Conservation (phyloP, 805 yeast species). For the Saccharomycopsis oosterbeekiorum region DNA sequence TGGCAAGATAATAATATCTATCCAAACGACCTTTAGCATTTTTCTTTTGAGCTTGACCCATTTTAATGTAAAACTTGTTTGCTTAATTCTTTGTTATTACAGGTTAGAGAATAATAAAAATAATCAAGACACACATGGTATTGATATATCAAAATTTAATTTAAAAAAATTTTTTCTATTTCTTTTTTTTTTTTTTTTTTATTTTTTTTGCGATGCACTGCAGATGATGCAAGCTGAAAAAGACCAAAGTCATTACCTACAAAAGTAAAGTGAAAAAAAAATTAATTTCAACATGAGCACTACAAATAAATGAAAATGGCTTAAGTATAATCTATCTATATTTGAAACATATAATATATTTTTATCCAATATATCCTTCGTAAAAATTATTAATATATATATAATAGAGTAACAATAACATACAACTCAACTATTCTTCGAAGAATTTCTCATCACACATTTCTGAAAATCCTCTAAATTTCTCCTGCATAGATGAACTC, state of each 20-base stretch:
- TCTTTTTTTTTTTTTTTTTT: background rate
- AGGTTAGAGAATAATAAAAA: too few species aligned
- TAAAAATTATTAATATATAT: background rate
- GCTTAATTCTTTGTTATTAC: too few species aligned
- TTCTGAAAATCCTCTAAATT: slow-evolving; percentile 94
- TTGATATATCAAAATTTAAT: background rate
- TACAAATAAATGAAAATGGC: background rate
- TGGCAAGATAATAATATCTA: slow-evolving; percentile 90
- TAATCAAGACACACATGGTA: background rate
- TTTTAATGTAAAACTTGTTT: slow-evolving; percentile 21
- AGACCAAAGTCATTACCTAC: background rate
- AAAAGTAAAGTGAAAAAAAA: background rate
- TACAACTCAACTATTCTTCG: background rate
- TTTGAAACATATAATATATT: background rate
- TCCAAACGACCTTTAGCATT: slow-evolving; percentile 98
- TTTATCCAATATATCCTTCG: background rate
- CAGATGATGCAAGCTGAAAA: background rate
- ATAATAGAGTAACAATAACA: background rate
- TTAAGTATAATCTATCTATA: background rate
- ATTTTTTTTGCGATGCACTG: background rate
- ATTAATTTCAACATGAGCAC: too few species aligned
- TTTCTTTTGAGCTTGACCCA: slow-evolving; percentile 93
- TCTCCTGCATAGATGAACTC: slow-evolving; percentile 85
- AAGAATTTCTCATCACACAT: slow-evolving; percentile 44
- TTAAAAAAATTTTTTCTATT: background rate